Percentiles rank a stretch among this genome's conserved stretches.
Conservation (phyloP, 495 filamentous ascomycete species). For the Tuber melanosporum region DNA sequence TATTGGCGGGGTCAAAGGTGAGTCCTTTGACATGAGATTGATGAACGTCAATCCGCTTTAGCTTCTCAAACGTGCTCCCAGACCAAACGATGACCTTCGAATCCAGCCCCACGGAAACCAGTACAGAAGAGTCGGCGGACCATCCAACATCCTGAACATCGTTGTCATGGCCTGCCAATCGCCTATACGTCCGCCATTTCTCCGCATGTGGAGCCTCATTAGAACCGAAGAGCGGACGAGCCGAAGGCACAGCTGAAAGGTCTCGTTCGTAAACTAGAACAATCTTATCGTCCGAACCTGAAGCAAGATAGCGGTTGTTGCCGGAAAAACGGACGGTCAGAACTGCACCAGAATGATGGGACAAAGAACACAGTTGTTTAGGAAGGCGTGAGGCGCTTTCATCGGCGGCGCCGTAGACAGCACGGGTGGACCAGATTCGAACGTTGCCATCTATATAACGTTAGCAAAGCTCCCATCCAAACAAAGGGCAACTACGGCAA, state of each 20-base stretch:
- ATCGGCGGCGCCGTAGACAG: slow-evolving; percentile 72
- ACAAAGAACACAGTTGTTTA: slow-evolving; percentile 92
- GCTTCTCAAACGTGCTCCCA: slow-evolving; percentile 92
- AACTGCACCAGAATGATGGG: slow-evolving; percentile 95
- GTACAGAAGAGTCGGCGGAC: slow-evolving; percentile 90
- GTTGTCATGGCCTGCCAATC: slow-evolving; percentile 94
- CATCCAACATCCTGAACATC: slow-evolving; percentile 97
- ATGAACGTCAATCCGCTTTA: slow-evolving; percentile 84
- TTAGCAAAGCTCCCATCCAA: slow-evolving; percentile 27
- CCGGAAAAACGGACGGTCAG: slow-evolving; percentile 93
- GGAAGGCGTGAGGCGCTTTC: slow-evolving; percentile 62
- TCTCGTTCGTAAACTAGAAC: slow-evolving; percentile 94
- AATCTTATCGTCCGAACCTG: slow-evolving; percentile 95
- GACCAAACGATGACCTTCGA: slow-evolving; percentile 99
- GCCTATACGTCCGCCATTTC: slow-evolving; percentile 90
- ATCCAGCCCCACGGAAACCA: slow-evolving; percentile 93
- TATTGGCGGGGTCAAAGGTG: slow-evolving; percentile 96
- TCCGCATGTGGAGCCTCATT: slow-evolving; percentile 90
- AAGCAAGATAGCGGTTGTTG: slow-evolving; percentile 87
- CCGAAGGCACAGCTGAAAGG: slow-evolving; percentile 19
- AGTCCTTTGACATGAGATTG: slow-evolving; percentile 98
- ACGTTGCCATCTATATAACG: slow-evolving; percentile 73
- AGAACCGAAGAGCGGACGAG: slow-evolving; percentile 53
- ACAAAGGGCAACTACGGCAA: slow-evolving; percentile 27
- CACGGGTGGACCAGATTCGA: slow-evolving; percentile 93